These are phyloP conservation scores for Emergomyces orientalis DNA, from an alignment of 2,329 filamentous ascomycete genomes.

Conservation along the genomic window DNA sequence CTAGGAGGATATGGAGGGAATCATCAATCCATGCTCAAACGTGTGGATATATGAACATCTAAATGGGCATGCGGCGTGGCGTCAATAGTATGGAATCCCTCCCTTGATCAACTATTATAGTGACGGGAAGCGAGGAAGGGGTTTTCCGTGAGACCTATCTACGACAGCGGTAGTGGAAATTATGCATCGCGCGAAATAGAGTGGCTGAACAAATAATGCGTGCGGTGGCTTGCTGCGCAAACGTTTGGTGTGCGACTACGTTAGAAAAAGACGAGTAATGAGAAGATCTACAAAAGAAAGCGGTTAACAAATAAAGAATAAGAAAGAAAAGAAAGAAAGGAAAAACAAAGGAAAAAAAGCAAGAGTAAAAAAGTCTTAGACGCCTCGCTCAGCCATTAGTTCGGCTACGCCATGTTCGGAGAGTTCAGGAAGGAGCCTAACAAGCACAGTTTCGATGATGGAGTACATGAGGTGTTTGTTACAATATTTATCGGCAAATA, in stretches of 20 bases:
- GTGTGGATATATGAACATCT: neutral
- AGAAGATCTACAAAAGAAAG: slow-evolving; percentile 5
- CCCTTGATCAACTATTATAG: neutral
- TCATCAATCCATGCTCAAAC: neutral
- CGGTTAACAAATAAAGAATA: slow-evolving; percentile 2
- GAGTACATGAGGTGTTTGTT: slow-evolving; percentile 87
- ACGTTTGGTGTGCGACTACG: neutral
- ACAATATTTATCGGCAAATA: slow-evolving; percentile 74
- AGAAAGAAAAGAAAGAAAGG: slow-evolving; percentile 1
- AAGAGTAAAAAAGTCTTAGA: slow-evolving; percentile 2
- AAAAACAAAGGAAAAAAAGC: neutral
- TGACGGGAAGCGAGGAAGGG: neutral
- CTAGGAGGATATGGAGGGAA: neutral
- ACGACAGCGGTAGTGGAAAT: neutral
- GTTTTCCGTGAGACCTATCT: neutral
- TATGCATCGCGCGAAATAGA: neutral
- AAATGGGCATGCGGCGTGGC: neutral
- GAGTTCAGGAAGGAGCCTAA: slow-evolving; percentile 76
- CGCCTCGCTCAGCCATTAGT: slow-evolving; percentile 62
- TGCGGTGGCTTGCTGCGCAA: neutral
- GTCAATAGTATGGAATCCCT: neutral
- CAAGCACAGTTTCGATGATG: slow-evolving; percentile 70
- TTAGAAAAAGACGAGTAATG: slow-evolving; percentile 3
- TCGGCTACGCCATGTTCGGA: slow-evolving; percentile 60
- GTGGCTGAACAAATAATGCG: neutral